Percentiles rank a stretch among this genome's conserved stretches.
These are phyloP conservation scores for Sphenostylis stenocarpa DNA, from an alignment of 306 rosid genomes.

Conservation along the genomic window DNA sequence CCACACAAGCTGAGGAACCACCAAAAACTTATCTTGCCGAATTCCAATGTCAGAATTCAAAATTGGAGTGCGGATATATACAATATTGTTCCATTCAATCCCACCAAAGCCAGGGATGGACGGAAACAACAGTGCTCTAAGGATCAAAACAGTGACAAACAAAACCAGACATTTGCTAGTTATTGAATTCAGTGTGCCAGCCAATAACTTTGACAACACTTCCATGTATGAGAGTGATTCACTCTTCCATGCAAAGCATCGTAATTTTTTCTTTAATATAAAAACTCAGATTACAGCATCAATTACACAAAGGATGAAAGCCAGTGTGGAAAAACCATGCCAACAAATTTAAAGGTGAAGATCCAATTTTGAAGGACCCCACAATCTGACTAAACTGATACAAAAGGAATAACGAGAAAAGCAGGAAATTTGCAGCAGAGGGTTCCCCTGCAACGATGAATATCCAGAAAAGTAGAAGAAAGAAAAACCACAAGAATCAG, in stretches of 20 bases:
- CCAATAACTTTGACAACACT: conserved; percentile 39
- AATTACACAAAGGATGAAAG: conserved; percentile 28
- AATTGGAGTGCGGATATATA: conserved; percentile 37
- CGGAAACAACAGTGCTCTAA: conserved; percentile 60
- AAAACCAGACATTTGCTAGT: conserved; percentile 62
- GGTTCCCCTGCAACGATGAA: background rate
- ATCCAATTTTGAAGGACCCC: conserved; percentile 11
- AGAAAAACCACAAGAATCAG: conserved; percentile 7
- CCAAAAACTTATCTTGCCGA: conserved; percentile 65
- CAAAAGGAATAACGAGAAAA: background rate
- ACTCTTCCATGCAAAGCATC: conserved; percentile 34
- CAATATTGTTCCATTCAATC: conserved; percentile 48
- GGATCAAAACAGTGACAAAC: conserved; percentile 51
- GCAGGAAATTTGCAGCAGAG: conserved; percentile 15
- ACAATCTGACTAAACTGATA: conserved; percentile 20
- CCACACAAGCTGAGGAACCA: conserved; percentile 88
- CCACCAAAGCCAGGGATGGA: conserved; percentile 40
- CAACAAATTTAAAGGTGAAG: background rate
- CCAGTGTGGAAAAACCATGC: conserved; percentile 1
- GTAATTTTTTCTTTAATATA: background rate
- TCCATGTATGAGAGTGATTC: conserved; percentile 49
- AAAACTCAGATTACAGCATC: conserved; percentile 21
- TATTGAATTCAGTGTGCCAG: conserved; percentile 52
- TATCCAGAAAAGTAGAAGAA: conserved; percentile 18
- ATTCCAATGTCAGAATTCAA: conserved; percentile 35